These are phyloP conservation scores for Truncatella angustata DNA, from an alignment of 2,329 filamentous ascomycete genomes.

Conservation along the genomic window DNA sequence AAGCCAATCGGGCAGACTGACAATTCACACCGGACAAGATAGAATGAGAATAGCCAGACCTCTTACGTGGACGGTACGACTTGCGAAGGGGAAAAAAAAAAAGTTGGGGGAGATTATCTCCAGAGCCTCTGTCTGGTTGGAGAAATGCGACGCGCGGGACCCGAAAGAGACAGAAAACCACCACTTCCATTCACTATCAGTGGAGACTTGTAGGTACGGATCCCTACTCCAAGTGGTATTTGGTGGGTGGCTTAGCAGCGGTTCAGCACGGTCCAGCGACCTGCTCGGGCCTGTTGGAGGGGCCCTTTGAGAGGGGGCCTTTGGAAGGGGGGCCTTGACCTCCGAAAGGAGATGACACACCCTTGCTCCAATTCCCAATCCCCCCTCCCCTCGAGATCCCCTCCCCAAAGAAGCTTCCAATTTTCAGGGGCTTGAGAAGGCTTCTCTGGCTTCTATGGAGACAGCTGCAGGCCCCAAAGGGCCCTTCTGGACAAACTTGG, in stretches of 20 bases:
- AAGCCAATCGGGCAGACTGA: not conserved
- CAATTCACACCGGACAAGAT: not conserved
- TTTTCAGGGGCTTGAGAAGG: constrained; percentile 5
- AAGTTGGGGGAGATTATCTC: constrained; percentile 6
- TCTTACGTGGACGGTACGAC: constrained; percentile 5
- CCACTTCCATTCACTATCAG: not conserved
- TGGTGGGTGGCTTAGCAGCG: too few species aligned
- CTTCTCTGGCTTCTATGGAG: not conserved
- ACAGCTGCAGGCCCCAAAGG: not conserved
- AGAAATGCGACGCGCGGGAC: constrained; percentile 7
- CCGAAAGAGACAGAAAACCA: constrained; percentile 4
- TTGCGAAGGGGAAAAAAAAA: too few species aligned
- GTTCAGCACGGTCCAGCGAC: not conserved
- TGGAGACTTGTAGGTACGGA: not conserved
- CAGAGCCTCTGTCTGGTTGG: constrained; percentile 5
- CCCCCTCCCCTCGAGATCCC: too few species aligned
- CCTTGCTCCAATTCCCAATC: not conserved
- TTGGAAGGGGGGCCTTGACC: not conserved
- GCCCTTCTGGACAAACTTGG: constrained; percentile 1
- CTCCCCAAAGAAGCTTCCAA: not conserved
- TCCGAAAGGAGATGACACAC: not conserved
- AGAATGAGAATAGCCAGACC: too few species aligned
- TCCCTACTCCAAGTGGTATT: not conserved
- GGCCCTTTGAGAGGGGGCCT: too few species aligned
- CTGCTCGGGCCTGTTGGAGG: too few species aligned